Evolutionary conservation across 495 filamentous ascomycete genomes (phyloP), one percentile per base, ranked within the genome.

Genomic region (Hapsidospora chrysogenum): DNA sequence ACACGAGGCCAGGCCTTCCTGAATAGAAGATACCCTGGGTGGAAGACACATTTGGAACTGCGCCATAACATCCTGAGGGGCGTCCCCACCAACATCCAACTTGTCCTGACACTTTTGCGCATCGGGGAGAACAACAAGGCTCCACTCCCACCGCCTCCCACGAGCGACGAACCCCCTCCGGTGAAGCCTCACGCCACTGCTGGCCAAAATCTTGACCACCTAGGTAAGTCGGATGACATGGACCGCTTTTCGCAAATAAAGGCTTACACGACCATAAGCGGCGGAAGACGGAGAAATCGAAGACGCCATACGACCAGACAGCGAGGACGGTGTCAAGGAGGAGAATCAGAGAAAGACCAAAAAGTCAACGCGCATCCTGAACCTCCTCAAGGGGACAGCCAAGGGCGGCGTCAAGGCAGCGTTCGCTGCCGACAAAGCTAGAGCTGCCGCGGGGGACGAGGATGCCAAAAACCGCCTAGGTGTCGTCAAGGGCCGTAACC

Each of bases 1-100:
- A 51, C 54, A 18, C 63, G 62, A 0, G 72, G 54, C 9, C 42
- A 80, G 2, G 53, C 61, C 17, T 70, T 68, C 42, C 52, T 92
- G 33, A 79, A 89, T 55, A 60, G 32, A 53, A 67, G 59, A 33
- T 66, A 68, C 38, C 80, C 80, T 1, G 47, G 76, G 42, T 87
- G 81, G 81, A 61, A 74, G 42, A 73, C 76, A 36, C 47, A 70
- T 3, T 54, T 85, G 15, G 71, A 79, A 39, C 56, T 52, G 17
- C 45, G 39, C 33, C 84, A 77, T 46, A 80, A 77, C 3, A 43
- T 92, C 2, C 72, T 93, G 34, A 76, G 79, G 46, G 81, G 79
- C n/a, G 72, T 85, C 25, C 85, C 85, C 0, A 92, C 85, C 3
- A 89, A 92, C 47, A 83, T 82, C 13, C 85, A 92, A 43, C 63